Evolutionary conservation across 176 grass and related monocot species (phyloP).

Genomic region (Panicum miliaceum): DNA sequence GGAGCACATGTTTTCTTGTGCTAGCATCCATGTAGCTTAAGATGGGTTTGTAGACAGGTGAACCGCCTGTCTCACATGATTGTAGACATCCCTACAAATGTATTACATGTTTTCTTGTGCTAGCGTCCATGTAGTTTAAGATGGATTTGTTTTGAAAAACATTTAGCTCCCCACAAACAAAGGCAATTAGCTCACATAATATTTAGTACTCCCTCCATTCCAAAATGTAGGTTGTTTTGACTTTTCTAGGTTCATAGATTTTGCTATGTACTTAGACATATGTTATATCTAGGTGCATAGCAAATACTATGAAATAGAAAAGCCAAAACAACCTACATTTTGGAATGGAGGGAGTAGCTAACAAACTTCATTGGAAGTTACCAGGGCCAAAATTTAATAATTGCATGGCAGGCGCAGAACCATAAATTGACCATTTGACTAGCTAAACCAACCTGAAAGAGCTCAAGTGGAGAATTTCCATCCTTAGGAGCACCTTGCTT

Average conservation of each 20-base stretch:
- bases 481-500: constrained; percentile 99
- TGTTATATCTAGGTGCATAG: no score
- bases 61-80: neutral
- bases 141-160: neutral
- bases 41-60: neutral
- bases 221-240: no score
- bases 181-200: constrained; percentile 1
- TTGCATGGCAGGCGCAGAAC: neutral
- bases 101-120: constrained; percentile 23
- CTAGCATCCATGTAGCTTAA: neutral
- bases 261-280: no score
- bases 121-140: neutral
- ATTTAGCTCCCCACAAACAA: neutral
- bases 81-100: constrained; percentile 6
- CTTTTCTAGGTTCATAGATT: no score
- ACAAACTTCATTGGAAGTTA: neutral
- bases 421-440: neutral
- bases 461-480: constrained; percentile 89
- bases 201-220: neutral
- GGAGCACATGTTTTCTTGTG: constrained; percentile 18
- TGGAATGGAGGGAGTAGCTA: no score
- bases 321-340: no score
- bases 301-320: no score
- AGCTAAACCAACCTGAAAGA: constrained; percentile 77
- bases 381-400: neutral